Evolutionary conservation across 2,329 filamentous ascomycete genomes (phyloP), one percentile per base, ranked within the genome.

Genomic region (Aspergillus sp.): DNA sequence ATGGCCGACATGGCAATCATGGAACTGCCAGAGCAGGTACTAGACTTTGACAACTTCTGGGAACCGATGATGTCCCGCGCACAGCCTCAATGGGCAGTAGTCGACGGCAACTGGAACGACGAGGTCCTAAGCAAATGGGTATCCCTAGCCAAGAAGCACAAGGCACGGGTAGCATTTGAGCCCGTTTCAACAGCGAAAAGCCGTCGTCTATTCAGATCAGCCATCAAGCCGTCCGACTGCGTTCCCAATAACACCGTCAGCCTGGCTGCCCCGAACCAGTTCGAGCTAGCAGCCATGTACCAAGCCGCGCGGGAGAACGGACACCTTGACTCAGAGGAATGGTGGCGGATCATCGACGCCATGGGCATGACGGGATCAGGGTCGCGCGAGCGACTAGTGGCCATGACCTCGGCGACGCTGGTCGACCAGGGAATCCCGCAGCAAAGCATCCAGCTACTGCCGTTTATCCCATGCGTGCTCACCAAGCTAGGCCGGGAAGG

Each of bases 1-100:
- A 96, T 97, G 91, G 93, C 94, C 4, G 95, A 98, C 72, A 97
- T 98, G 92, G 85, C 83, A 58, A 94, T 96, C 68, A 85, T 96
- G 41, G 82, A 86, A 66, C 75, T 76, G 6, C 75, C 79, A 2
- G 73, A 75, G 41, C 47, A 70, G 19, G 61, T 68, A 8, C 71
- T 79, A 36, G 76, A 81, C 52, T 79, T 83, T 48, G 70, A 75
- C 17, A 66, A 64, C 51, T 83, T 87, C n/a, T 92, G 89, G 88
- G 82, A 83, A 53, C 82, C 86, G 1, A 79, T 85, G 27, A 77
- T 92, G 7, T 74, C 78, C 11, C 75, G 79, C 3, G 79, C 83
- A 11, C 82, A 80, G 67, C 91, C 88, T n/a, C 85, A 85, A 63
- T 95, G 91, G 86, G 81, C 95, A 27, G 88, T 96, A 5, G 82